Evolutionary conservation across 1,284 basidiomycete genomes (phyloP), one percentile per base, ranked within the genome.

Genomic region (Waitea zeae): DNA sequence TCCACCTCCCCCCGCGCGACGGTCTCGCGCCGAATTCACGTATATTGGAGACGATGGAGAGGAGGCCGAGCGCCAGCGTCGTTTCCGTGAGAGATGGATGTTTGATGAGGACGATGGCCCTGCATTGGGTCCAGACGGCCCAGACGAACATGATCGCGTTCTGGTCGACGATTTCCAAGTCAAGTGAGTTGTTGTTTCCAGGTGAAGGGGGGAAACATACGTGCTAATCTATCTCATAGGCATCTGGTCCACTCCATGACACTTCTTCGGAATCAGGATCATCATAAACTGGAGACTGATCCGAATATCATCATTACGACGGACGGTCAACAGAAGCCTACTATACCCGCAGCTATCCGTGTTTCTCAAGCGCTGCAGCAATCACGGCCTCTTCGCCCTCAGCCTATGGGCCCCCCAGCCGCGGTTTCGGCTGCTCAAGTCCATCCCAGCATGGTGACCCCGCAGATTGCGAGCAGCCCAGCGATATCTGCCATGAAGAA

Each of bases 91-190:
- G 38, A 63, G 69, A 37, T 80, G 80, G 79, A 58, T 62, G 42
- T 83, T 70, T 46, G 79, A 87, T 42, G 47, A 53, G 12, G 78
- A 80, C 38, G 75, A 81, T 40, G 52, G 46, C 24, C 70, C 71
- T 2, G 52, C 64, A 0, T 52, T 64, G 40, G 71, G 66, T 13
- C 64, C 68, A 3, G 66, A 64, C 31, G 75, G 76, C n/a, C 43
- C 59, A 17, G 79, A 76, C 34, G 82, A 73, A 46, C 73, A 71
- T 45, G 73, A 75, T 47, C 61, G 80, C 11, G 48, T 67, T 0
- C 52, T 86, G 14, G 50, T 82, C 11, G 78, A 86, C 44, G 81
- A 86, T 42, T 80, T 64, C 41, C 63, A 70, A 39, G 49, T 67
- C 3, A 65, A 59, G 71, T 78, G 53, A 36, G 65, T 53, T 13